A percentile compares a stretch with the other conserved stretches of the same genome.
These are phyloP conservation scores for Coemansia sp. DNA, from an alignment of 192 early-diverging fungal genomes.

Conservation along the genomic window DNA sequence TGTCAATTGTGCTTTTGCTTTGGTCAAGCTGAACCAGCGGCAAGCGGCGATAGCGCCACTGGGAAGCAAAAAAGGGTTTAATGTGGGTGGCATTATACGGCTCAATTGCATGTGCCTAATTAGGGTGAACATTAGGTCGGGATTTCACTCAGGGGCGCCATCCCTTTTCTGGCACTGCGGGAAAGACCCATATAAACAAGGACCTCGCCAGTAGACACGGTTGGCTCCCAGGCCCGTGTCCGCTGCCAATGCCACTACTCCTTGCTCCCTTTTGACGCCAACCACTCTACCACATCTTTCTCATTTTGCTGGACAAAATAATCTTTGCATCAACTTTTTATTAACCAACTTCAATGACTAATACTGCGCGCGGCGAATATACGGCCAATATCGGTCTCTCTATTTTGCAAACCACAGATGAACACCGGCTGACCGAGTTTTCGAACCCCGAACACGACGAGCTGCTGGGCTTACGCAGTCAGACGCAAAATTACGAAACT, in stretches of 20 bases:
- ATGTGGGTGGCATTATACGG: background rate
- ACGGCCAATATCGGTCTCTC: background rate
- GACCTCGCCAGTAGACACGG: background rate
- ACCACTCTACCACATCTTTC: background rate
- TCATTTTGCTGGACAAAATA: background rate
- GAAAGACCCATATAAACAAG: background rate
- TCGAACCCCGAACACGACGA: slow-evolving; percentile 26
- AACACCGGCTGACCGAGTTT: slow-evolving; percentile 18
- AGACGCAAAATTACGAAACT: slow-evolving; percentile 6
- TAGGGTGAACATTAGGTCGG: background rate
- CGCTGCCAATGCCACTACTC: background rate
- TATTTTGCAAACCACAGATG: slow-evolving; percentile 9
- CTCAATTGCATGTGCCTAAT: background rate
- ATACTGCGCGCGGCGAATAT: background rate
- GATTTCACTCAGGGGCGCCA: background rate
- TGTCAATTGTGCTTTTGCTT: background rate
- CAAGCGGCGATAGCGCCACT: background rate
- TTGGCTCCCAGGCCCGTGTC: background rate
- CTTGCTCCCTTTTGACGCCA: background rate
- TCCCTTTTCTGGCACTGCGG: slow-evolving; percentile 1
- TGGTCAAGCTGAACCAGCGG: background rate
- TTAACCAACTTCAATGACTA: slow-evolving; percentile 1
- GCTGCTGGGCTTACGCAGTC: slow-evolving; percentile 25
- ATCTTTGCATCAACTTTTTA: background rate
- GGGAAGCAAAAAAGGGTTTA: background rate